Evolutionary conservation across 2,329 filamentous ascomycete genomes (phyloP).

Genomic region (Ophiobolus disseminans): DNA sequence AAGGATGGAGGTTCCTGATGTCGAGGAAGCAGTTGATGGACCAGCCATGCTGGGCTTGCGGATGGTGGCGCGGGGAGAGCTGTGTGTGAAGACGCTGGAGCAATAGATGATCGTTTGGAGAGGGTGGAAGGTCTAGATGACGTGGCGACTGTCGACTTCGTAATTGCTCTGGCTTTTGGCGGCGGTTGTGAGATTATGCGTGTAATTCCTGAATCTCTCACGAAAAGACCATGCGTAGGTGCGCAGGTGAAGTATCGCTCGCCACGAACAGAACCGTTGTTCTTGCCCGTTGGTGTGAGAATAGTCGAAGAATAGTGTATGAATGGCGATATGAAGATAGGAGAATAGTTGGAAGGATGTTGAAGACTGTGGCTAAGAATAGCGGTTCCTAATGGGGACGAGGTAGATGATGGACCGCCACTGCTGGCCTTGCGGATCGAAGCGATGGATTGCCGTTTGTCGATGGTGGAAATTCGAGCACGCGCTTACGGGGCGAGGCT

Average conservation of each 20-base stretch:
- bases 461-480: no score
- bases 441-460: no score
- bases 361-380: no score
- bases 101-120: slow-evolving; percentile 31
- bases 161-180: slow-evolving; percentile 19
- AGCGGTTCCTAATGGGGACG: no score
- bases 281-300: slow-evolving; percentile 82
- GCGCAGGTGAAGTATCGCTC: slow-evolving; percentile 61
- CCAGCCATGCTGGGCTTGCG: slow-evolving; percentile 32
- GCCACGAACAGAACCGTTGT: slow-evolving; percentile 88
- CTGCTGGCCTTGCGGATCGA: no score
- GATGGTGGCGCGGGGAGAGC: no score
- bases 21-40: slow-evolving; percentile 11
- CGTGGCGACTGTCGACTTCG: slow-evolving; percentile 31
- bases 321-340: no score
- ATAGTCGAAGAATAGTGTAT: no score
- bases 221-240: neutral
- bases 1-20: slow-evolving; percentile 10
- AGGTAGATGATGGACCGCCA: no score
- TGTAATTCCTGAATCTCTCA: slow-evolving; percentile 73
- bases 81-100: no score
- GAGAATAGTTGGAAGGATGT: no score
- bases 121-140: slow-evolving; percentile 21
- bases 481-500: no score
- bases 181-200: slow-evolving; percentile 55